Evolutionary conservation across 176 grass and related monocot species (phyloP).

Genomic region (Oropetium thomaeum): DNA sequence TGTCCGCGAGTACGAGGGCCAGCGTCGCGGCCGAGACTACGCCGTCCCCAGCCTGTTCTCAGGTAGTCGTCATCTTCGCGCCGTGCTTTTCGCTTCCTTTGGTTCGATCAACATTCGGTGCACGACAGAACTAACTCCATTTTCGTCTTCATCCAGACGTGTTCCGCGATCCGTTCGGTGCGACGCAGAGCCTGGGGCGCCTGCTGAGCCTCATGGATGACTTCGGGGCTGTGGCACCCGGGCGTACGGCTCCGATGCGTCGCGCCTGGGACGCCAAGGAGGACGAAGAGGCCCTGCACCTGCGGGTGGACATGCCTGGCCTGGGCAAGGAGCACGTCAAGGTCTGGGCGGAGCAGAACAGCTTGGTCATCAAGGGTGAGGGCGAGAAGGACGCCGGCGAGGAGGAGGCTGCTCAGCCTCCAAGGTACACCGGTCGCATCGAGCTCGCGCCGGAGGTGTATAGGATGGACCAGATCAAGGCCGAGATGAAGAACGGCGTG

Average conservation of each 20-base stretch:
- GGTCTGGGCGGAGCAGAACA: constrained; percentile 70
- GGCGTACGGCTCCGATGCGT: neutral
- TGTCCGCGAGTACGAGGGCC: neutral
- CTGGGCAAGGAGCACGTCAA: constrained; percentile 73
- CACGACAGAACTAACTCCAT: neutral
- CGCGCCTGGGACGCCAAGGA: constrained; percentile 69
- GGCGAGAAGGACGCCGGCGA: constrained; percentile 53
- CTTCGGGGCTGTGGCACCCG: neutral
- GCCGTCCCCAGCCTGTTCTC: constrained; percentile 37
- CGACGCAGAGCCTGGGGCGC: constrained; percentile 56
- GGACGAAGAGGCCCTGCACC: constrained; percentile 57
- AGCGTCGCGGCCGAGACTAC: neutral
- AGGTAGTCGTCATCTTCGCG: constrained; percentile 58
- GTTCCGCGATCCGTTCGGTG: constrained; percentile 59
- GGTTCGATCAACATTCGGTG: neutral
- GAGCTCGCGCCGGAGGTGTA: constrained; percentile 59
- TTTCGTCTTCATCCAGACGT: constrained; percentile 28
- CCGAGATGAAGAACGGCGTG: constrained; percentile 97
- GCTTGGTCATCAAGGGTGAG: constrained; percentile 65
- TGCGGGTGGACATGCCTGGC: constrained; percentile 81
- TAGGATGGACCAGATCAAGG: constrained; percentile 79
- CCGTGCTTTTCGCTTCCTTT: neutral
- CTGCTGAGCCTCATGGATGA: constrained; percentile 76
- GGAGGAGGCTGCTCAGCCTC: neutral
- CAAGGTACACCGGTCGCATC: constrained; percentile 58